Base-by-base conservation (phyloP, 768 basidiomycete genomes). In the Amanita exitialis region DNA sequence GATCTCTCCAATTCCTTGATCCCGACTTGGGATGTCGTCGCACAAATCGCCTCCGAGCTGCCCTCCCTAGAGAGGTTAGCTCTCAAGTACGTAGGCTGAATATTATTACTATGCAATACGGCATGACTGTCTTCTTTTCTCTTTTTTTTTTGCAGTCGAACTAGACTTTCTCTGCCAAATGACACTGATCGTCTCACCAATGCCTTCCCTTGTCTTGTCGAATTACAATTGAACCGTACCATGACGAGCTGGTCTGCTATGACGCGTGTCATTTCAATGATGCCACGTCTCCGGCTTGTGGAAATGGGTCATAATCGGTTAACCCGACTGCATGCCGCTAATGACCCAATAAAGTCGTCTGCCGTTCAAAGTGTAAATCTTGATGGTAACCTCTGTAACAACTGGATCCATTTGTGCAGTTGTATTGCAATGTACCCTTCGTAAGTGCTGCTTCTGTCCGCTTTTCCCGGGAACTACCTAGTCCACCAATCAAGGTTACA, bases 1-100 rank as follows among this genome's bases (percentile, higher is more conserved):
- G 87, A 96, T 68, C 69, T 97, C 34, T 90, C 92, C 13, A 69
- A 72, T 39, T 93, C 75, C 64, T 74, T 96, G 15, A 58, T 96
- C 28, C 63, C 81, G 3, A 71, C 64, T 51, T 96, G 93, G 94
- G 70, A 80, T 27, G 65, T 70, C 3, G 69, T 95, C 15, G 79
- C 82, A 8, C 59, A 63, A 20, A 90, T 97, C 53, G 65, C 76
- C 9, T 58, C 59, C 9, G 82, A 83, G 58, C 68, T 97, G 3
- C 78, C 76, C 8, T 60, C 59, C 4, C 74, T 97, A 9, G 72
- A 79, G 52, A 72, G 77, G 37, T 71, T 98, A 34, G 71, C 80
- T 25, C 66, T 97, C 57, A 95, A 92, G 94, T 96, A 56, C 64
- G 86, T 61, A 16, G 48, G 41, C 12, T 47, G 20, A 49, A 42